Base-by-base conservation (phyloP, 345 rosid genomes). In the Mangifera indica region DNA sequence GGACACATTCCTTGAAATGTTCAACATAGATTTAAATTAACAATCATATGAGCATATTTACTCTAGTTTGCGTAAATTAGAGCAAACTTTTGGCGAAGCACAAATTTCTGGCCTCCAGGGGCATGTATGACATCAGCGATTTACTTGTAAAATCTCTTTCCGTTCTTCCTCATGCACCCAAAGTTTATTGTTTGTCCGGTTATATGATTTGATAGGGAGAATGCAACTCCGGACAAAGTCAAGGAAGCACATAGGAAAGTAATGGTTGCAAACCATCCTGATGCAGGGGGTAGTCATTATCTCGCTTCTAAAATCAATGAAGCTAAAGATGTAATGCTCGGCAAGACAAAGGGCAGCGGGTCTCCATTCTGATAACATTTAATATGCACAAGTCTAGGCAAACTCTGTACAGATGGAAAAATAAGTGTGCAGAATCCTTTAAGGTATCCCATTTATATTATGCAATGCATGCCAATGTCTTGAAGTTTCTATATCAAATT, bases 241-340 rank as follows among this genome's bases (percentile, higher is more conserved):
- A 89, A 86, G 83, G 97, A 91, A 82, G 98, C 97, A 17, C 97
- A 93, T 69, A 83, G 93, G 82, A 88, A 63, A 82, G 97, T 88
- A 22, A 90, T 93, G 97, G 94, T 89, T 21, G 98, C 98, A 58
- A 91, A 91, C 83, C 96, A 88, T 77, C 97, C 94, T 1, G 97
- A 89, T 78, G 94, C 96, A 0, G 98, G 97, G 42, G 98, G 97
- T 48, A 89, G 98, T 79, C 93, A 93, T 80, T 93, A 86, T 84
- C 81, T 93, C 7, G 97, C 96, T 14, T 91, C 97, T n/a, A 93
- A 91, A 78, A 88, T 91, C 72, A 93, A 91, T 18, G 98, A 93
- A 83, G 97, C 96, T 44, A 89, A 89, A 77, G 96, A 91, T 20
- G 79, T 87, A 52, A 85, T 93, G 94, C 93, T 87, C 8, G 96